Conservation (phyloP, 2,329 filamentous ascomycete genomes). For the Rhytidhysteron rufulum region DNA sequence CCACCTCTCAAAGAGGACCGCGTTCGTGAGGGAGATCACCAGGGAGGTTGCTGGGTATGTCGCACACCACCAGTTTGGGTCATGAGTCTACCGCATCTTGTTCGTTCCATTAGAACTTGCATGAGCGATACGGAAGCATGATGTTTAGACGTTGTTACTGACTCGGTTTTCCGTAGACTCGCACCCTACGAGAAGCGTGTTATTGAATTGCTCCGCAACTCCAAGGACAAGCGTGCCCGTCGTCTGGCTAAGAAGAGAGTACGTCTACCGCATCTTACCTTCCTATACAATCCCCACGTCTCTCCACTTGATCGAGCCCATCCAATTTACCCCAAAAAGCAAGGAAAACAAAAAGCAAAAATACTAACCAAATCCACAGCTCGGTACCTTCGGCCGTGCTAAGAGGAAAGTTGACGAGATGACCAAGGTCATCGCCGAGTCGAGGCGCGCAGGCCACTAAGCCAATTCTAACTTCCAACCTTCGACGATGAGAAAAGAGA, state of each 20-base stretch:
- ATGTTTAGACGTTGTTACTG: background rate
- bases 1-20: constrained; percentile 92
- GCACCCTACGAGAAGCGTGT: constrained; percentile 84
- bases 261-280: constrained; percentile 41
- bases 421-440: constrained; percentile 95
- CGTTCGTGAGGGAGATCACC: constrained; percentile 94
- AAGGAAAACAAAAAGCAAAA: constrained; percentile 6
- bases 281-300: no score
- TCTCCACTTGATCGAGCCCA: background rate
- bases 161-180: constrained; percentile 27
- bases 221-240: constrained; percentile 97
- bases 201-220: constrained; percentile 98
- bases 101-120: background rate
- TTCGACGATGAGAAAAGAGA: no score
- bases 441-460: constrained; percentile 75
- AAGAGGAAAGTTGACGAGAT: constrained; percentile 99
- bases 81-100: no score
- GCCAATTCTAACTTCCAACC: no score
- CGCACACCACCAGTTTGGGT: constrained; percentile 5
- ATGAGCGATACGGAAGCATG: background rate
- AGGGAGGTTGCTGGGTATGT: constrained; percentile 96
- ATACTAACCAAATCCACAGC: constrained; percentile 49
- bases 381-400: constrained; percentile 97
- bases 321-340: background rate
- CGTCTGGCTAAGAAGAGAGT: constrained; percentile 99